Evolutionary conservation across 768 basidiomycete species (phyloP).

Genomic region (Podaxis carcinomalis): DNA sequence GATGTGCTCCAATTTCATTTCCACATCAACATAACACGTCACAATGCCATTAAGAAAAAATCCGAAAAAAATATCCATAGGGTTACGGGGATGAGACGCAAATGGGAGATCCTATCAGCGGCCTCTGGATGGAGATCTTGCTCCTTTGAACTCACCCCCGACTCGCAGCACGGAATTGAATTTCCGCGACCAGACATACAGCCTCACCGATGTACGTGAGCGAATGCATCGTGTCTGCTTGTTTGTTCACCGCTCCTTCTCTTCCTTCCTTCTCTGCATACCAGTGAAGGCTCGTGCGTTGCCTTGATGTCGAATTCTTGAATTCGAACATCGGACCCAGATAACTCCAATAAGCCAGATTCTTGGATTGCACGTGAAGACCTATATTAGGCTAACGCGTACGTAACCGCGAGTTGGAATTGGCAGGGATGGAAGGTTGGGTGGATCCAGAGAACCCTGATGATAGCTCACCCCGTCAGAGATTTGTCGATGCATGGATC

Average conservation of each 20-base stretch:
- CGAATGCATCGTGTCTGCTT: neutral
- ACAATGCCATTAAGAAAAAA: neutral
- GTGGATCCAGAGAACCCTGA: constrained; percentile 9
- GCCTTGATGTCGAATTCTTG: constrained; percentile 11
- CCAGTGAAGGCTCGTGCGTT: neutral
- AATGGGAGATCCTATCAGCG: constrained; percentile 9
- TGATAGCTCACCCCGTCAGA: constrained; percentile 6
- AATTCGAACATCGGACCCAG: neutral
- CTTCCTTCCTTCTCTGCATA: neutral
- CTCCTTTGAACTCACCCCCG: neutral
- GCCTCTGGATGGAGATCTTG: constrained; percentile 7
- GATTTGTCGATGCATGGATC: constrained; percentile 10
- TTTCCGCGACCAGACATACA: neutral
- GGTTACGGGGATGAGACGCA: neutral
- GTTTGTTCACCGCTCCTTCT: neutral
- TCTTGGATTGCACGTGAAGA: constrained; percentile 5
- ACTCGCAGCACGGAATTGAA: neutral
- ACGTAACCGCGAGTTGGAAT: constrained; percentile 4
- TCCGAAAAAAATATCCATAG: neutral
- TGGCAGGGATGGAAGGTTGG: constrained; percentile 3
- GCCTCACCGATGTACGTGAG: neutral
- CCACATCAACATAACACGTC: neutral
- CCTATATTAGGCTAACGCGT: constrained; percentile 3
- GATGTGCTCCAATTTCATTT: neutral
- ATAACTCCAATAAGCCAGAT: constrained; percentile 1